These are phyloP conservation scores for Trichosporon inkin DNA, from an alignment of 1,284 basidiomycete genomes.

Conservation along the genomic window DNA sequence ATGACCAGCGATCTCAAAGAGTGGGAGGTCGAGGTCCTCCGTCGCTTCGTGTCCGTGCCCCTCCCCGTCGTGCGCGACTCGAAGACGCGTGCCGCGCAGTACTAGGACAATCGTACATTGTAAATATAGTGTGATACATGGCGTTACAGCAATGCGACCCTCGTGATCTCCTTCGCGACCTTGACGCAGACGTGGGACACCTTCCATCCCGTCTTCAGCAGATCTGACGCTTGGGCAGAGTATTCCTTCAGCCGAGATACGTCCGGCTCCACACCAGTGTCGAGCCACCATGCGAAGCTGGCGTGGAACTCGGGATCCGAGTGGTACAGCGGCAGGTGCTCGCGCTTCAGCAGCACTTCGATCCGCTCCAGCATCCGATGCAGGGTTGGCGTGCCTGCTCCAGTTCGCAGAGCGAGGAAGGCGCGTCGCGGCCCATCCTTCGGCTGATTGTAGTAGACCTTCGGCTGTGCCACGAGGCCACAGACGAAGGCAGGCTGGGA, in stretches of 20 bases:
- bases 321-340: slow-evolving; percentile 44
- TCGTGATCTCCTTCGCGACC: slow-evolving; percentile 33
- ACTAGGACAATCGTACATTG: background rate
- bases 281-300: slow-evolving; percentile 45
- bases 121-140: background rate
- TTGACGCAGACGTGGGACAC: slow-evolving; percentile 33
- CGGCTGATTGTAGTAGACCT: slow-evolving; percentile 33
- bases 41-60: slow-evolving; percentile 39
- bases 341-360: slow-evolving; percentile 31
- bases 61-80: slow-evolving; percentile 28
- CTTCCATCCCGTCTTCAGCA: slow-evolving; percentile 28
- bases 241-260: background rate
- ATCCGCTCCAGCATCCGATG: slow-evolving; percentile 27
- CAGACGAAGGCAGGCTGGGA: slow-evolving; percentile 17
- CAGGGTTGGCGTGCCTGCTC: slow-evolving; percentile 40
- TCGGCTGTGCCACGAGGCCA: slow-evolving; percentile 28
- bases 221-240: background rate
- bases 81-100: slow-evolving; percentile 13
- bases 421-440: slow-evolving; percentile 30
- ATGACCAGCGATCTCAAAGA: slow-evolving; percentile 32
- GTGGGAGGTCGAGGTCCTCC: slow-evolving; percentile 48
- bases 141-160: slow-evolving; percentile 12
- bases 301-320: slow-evolving; percentile 46
- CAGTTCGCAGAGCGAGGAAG: slow-evolving; percentile 44
- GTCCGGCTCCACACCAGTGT: background rate